phyloP scores from a whole-genome alignment of 148 eudicot species.

The Salicornia ramosissima region DNA sequence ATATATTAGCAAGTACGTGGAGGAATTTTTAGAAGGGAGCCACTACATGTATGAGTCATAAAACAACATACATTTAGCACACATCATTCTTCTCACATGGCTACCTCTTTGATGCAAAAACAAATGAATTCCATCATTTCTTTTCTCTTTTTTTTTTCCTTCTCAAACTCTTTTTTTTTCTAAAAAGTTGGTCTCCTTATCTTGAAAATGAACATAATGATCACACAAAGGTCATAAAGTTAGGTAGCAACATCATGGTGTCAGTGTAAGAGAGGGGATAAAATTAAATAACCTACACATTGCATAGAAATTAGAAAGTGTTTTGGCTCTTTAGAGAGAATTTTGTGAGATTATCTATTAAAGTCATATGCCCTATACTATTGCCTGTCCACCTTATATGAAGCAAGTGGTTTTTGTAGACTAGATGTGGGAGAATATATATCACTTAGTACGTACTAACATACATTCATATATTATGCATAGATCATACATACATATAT shows the following conservation, averaged over 20 bases:
- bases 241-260: constrained; percentile 27
- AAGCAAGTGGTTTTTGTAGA: constrained; percentile 14
- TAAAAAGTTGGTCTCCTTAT: constrained; percentile 27
- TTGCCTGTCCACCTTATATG: constrained; percentile 25
- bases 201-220: constrained; percentile 25
- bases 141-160: background rate
- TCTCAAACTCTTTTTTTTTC: constrained; percentile 4
- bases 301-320: no score
- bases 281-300: background rate
- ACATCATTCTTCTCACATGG: no score
- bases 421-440: background rate
- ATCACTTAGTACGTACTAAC: background rate
- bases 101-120: no score
- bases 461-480: no score
- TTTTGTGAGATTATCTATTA: constrained; percentile 24
- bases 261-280: constrained; percentile 20
- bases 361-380: constrained; percentile 14
- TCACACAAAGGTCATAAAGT: constrained; percentile 23
- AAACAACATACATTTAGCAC: no score
- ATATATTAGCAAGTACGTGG: no score
- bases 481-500: no score
- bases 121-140: background rate
- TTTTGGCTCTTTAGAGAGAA: constrained; percentile 14
- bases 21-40: no score
- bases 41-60: no score